phyloP scores from a whole-genome alignment of 768 basidiomycete genomes.

The Lyophyllum decastes region DNA sequence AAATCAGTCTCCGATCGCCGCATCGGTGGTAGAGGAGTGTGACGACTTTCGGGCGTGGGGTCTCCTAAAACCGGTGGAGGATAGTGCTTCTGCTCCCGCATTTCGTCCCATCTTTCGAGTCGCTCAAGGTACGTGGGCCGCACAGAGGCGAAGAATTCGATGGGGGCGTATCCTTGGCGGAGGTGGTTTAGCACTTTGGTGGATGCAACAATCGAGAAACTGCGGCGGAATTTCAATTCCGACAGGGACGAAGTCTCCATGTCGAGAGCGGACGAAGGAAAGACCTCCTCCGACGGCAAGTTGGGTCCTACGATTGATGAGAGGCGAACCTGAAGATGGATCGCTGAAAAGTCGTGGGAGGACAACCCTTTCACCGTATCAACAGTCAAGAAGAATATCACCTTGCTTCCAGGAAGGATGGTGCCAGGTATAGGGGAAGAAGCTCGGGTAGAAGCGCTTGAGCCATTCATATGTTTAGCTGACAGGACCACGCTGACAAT shows the following conservation, averaged over 20 bases:
- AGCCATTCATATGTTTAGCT: constrained; percentile 59
- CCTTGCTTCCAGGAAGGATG: constrained; percentile 75
- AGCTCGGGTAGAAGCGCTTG: constrained; percentile 68
- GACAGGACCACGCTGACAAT: constrained; percentile 70
- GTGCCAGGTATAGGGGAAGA: constrained; percentile 72
- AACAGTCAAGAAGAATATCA: constrained; percentile 82
- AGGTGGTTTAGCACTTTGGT: constrained; percentile 74
- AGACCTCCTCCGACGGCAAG: constrained; percentile 76
- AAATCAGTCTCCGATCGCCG: constrained; percentile 93
- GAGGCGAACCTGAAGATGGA: constrained; percentile 87
- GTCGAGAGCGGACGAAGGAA: constrained; percentile 74
- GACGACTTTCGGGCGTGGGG: constrained; percentile 38
- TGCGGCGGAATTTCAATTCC: constrained; percentile 81
- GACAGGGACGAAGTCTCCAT: constrained; percentile 71
- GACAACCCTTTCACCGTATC: constrained; percentile 89
- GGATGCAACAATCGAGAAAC: constrained; percentile 76
- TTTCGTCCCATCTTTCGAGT: constrained; percentile 91
- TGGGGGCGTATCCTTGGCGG: constrained; percentile 74
- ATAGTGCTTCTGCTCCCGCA: constrained; percentile 72
- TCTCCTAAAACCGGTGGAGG: constrained; percentile 36
- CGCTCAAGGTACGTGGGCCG: constrained; percentile 85
- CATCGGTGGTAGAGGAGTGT: constrained; percentile 66
- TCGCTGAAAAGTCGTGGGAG: constrained; percentile 82
- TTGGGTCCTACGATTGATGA: constrained; percentile 83
- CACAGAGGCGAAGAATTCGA: constrained; percentile 89